These are phyloP conservation scores for Eucalyptus leucophloia DNA, from an alignment of 345 rosid genomes.

Conservation along the genomic window DNA sequence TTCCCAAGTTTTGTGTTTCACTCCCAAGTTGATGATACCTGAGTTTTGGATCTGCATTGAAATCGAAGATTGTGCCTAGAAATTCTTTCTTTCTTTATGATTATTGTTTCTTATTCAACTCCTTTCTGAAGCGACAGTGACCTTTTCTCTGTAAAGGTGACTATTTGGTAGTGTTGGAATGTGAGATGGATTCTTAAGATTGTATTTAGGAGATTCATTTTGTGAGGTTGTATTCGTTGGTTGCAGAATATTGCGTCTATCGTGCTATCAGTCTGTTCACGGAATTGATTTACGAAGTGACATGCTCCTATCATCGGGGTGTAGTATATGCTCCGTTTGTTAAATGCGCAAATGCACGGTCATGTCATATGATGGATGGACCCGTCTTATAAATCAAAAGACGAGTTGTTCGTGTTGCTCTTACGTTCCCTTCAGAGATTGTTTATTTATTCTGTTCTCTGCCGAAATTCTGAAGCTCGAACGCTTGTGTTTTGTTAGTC, in stretches of 20 bases:
- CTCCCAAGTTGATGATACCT: too few relatives aligned
- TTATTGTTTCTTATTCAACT: background rate
- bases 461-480: background rate
- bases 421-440: too few relatives aligned
- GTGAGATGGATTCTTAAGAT: background rate
- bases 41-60: too few relatives aligned
- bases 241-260: background rate
- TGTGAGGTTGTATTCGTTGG: background rate
- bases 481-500: background rate
- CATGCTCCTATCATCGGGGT: background rate
- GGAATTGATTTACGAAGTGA: background rate
- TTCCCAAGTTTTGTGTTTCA: too few relatives aligned
- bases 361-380: background rate
- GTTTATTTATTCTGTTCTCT: background rate
- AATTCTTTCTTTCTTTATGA: background rate
- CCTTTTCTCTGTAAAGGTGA: background rate
- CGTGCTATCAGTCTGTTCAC: background rate
- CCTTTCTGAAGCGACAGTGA: background rate
- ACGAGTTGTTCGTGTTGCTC: background rate
- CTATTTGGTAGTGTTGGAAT: background rate
- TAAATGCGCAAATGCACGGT: background rate
- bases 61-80: too few relatives aligned
- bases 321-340: background rate
- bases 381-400: background rate
- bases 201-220: background rate